phyloP scores from a whole-genome alignment of 768 basidiomycete genomes.

The Hydnomerulius pinastri region DNA sequence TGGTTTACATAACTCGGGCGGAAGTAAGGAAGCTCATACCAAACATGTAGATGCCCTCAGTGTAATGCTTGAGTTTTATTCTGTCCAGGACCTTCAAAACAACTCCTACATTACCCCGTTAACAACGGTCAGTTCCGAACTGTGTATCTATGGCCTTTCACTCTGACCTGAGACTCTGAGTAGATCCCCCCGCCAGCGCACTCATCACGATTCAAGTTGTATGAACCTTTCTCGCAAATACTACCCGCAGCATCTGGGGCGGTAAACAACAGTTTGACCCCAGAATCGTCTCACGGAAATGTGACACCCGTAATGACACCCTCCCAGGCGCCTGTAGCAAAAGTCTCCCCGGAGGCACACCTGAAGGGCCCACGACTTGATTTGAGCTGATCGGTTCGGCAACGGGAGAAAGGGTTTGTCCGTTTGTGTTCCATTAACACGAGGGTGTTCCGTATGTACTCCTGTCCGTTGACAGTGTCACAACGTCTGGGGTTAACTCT shows the following conservation, averaged over 20 bases:
- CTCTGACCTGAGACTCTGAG: constrained; percentile 12
- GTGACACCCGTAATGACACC: constrained; percentile 46
- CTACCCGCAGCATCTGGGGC: constrained; percentile 20
- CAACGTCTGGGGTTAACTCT: no score
- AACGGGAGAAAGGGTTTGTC: neutral
- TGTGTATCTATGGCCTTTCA: neutral
- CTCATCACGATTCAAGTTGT: constrained; percentile 40
- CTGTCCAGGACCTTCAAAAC: constrained; percentile 54
- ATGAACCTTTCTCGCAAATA: constrained; percentile 40
- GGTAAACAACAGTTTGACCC: constrained; percentile 47
- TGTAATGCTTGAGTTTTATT: constrained; percentile 74
- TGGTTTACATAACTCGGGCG: neutral
- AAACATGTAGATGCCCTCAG: constrained; percentile 53
- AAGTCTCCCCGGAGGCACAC: constrained; percentile 14
- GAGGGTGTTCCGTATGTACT: neutral
- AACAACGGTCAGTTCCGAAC: constrained; percentile 44
- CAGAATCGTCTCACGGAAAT: constrained; percentile 62
- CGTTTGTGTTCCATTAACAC: neutral
- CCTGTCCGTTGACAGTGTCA: no score
- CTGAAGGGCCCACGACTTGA: constrained; percentile 25
- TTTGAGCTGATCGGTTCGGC: constrained; percentile 23
- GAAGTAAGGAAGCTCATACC: constrained; percentile 5
- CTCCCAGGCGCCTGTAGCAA: constrained; percentile 17
- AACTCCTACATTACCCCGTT: constrained; percentile 55
- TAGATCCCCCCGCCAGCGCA: constrained; percentile 54